Percentiles rank a stretch among this genome's conserved stretches.
These are phyloP conservation scores for Epichloe sp. DNA, from an alignment of 2,329 filamentous ascomycete species.

Conservation along the genomic window DNA sequence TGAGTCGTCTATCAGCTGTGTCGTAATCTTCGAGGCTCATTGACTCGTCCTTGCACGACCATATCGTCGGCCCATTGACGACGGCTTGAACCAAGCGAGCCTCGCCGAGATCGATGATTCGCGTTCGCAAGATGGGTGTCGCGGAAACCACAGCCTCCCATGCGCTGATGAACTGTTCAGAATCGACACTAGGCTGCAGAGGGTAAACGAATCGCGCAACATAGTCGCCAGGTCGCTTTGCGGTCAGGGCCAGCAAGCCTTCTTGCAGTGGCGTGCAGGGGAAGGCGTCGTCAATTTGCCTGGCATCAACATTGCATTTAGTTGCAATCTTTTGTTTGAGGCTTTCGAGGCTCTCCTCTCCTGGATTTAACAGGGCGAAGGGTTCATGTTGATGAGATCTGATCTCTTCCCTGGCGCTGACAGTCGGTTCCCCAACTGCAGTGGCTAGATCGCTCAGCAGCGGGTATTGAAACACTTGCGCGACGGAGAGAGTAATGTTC, in stretches of 20 bases:
- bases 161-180: slow-evolving; percentile 19
- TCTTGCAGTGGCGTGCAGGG: slow-evolving; percentile 38
- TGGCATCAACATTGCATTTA: not conserved
- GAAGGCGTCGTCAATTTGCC: slow-evolving; percentile 31
- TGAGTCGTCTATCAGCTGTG: slow-evolving; percentile 27
- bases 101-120: slow-evolving; percentile 27
- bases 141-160: slow-evolving; percentile 23
- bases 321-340: not conserved
- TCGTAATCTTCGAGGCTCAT: slow-evolving; percentile 14
- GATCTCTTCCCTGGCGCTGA: not conserved
- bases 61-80: slow-evolving; percentile 18
- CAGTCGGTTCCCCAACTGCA: not conserved
- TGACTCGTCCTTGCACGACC: not conserved
- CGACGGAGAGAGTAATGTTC: slow-evolving; percentile 25
- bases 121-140: slow-evolving; percentile 28
- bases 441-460: slow-evolving; percentile 2
- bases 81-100: slow-evolving; percentile 17
- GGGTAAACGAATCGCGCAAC: slow-evolving; percentile 31
- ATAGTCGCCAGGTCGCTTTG: slow-evolving; percentile 29
- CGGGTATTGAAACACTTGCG: slow-evolving; percentile 24
- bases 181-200: slow-evolving; percentile 16
- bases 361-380: not conserved
- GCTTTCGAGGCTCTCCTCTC: not conserved
- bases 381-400: not conserved
- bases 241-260: slow-evolving; percentile 33